Evolutionary conservation across 768 basidiomycete genomes (phyloP), one percentile per base, ranked within the genome.

Genomic region (Royoungia palumana): DNA sequence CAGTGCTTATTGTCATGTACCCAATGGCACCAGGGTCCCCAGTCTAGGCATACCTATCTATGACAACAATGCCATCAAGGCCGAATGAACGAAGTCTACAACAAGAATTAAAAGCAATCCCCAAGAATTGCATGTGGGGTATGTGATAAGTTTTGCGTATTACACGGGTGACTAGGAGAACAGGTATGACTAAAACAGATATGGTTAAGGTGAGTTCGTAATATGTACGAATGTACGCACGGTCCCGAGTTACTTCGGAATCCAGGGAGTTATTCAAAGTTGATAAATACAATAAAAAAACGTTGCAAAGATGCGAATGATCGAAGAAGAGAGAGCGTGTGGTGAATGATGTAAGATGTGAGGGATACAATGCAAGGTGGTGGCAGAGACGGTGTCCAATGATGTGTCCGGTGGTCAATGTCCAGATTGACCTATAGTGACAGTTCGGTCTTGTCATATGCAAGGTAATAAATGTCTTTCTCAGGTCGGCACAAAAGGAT

Each of bases 401-500:
- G 41, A 30, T n/a, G 34, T 24, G 49, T 65, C 58, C 64, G 24
- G 38, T 43, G 48, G 52, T 49, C 61, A 62, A 58, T 11, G 52
- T 14, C 63, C 54, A 56, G 68, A 59, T 49, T 59, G 57, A 52
- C 62, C 54, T 63, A 68, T 22, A 59, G 35, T 16, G 49, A 54
- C 40, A 54, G 35, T 25, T 51, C 49, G 17, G 21, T 32, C 48
- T 47, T 57, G 45, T 61, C 56, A 55, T 81, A 83, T 39, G 73
- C 72, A 48, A 87, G 60, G 57, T 71, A 77, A 62, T 80, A 83
- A 24, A 76, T 70, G 34, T 75, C 78, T 44, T 71, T 64, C 44
- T 76, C 72, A 6, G 86, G 86, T 37, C 81, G 77, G 65, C 86
- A 87, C 48, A 81, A 69, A 36, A 87, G 73, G 50, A 78, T 78